Base-by-base conservation (phyloP, 2,329 filamentous ascomycete genomes). In the Botrytis tulipae region DNA sequence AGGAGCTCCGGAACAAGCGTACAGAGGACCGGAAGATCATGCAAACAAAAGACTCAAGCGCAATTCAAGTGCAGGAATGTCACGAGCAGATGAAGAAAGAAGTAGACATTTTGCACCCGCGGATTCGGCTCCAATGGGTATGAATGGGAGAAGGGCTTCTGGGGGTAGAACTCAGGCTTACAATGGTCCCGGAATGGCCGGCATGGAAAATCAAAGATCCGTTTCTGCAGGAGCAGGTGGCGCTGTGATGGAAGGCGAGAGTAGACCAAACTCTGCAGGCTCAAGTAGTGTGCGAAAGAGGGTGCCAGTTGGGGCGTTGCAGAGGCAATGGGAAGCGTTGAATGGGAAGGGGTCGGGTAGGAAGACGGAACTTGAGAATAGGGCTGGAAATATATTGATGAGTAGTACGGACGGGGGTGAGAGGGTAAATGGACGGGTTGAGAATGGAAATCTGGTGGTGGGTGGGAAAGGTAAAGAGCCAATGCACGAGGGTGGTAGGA, bases 261-360 rank as follows among this genome's bases (percentile, higher is more conserved):
- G 29, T 29, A 42, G 35, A 60, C 48, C 40, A 18, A 60, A 54
- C 16, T 51, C 20, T 51, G 51, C 37, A 7, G 37, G 54, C 18
- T 60, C 54, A 29, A 61, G 40, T 44, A 54, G 35, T n/a, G 44
- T 61, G 40, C 48, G 48, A n/a, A 69, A 72, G 70, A 74, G 65
- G 37, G 70, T 74, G 1, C 73, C 70, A 1, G 63, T 72, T 20
- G 29, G 20, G 6, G 60, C 29, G 4, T 46, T 59, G 20, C 73
- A 74, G 44, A 40, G 70, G 54, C 68, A 35, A 22, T 74, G 73
- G 73, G 73, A 74, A 46, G 62, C 70, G 25, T 63, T 74, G 46
- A 65, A 73, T 44, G 70, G 70, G 42, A 66, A 59, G 42, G 32
- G 54, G 4, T 20, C 67, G 1, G 46, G 46, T 32, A 48, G 63